Base-by-base conservation (phyloP, 768 basidiomycete genomes). In the Trichaptum fuscoviolaceum region DNA sequence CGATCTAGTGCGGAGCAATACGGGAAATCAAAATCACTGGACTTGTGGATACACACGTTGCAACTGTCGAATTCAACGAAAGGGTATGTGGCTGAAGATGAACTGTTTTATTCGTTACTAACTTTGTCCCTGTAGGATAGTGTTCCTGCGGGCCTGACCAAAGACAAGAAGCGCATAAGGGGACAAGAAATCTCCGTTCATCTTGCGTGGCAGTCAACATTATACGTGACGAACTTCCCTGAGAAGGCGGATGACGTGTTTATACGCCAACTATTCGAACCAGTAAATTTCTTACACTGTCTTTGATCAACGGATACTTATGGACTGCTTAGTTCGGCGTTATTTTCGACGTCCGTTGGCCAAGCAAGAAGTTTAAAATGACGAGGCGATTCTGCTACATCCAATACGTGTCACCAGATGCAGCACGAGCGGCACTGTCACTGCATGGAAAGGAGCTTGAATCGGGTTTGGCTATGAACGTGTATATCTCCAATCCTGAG, bases 151-250 rank as follows among this genome's bases (percentile, higher is more conserved):
- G 97, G 93, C 1, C 81, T 96, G 52, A 96, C 95, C 0, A 96
- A 94, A 74, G 96, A 99, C 78, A 97, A 96, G 78, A 97, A 96
- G 75, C 86, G 88, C 62, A 71, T 99, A 36, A 82, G 83, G 60
- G 89, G 83, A 0, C 80, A 86, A 61, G 95, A 97, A 74, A 81
- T 98, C 23, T 81, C 85, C 8, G 95, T 99, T 2, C 89, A 95
- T 73, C 81, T 96, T 58, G 95, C 92, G 1, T 97, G 95, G 95
- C 85, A 90, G 70, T 95, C 94, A 2, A 99, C 96, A 5, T 77
- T 99, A 2, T 99, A 96, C 76, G 88, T 97, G 63, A 96, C 97
- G 20, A 99, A 99, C 78, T 99, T 98, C 78, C 90, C 96, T 0
- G 92, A 93, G 74, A 82, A 84, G 20, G 82, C 84, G 17, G 95